A percentile compares a stretch with the other conserved stretches of the same genome.
Evolutionary conservation across 164 flowering plant genomes (phyloP).

Genomic region (Kalanchoe fedtschenkoi): DNA sequence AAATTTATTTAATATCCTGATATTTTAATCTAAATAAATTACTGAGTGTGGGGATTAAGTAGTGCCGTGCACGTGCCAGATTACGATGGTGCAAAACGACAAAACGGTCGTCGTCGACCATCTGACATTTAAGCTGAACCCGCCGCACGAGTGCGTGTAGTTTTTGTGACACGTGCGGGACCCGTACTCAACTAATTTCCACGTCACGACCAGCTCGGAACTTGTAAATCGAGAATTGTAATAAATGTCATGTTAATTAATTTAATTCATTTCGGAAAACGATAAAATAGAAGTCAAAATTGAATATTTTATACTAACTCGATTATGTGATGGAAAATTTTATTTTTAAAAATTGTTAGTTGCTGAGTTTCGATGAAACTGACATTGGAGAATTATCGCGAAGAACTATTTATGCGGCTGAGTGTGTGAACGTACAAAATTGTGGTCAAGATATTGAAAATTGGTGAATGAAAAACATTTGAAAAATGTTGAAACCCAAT

Average conservation of each 20-base stretch:
- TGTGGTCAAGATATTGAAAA: not conserved
- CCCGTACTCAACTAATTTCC: not conserved
- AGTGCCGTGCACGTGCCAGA: not conserved
- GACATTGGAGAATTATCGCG: not conserved
- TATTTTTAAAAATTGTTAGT: not conserved
- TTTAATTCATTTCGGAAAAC: not conserved
- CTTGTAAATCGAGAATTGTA: not conserved
- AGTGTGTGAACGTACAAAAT: not conserved
- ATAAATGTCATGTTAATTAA: not conserved
- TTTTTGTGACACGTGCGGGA: constrained; percentile 4
- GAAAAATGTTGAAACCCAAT: not conserved
- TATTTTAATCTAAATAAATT: not conserved
- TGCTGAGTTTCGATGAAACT: constrained; percentile 1
- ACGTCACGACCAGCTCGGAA: not conserved
- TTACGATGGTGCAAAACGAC: not conserved
- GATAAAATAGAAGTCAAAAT: constrained; percentile 1
- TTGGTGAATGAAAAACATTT: not conserved
- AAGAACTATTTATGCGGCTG: not conserved
- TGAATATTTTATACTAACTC: not conserved
- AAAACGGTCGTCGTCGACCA: not conserved
- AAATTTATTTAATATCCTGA: too few species aligned
- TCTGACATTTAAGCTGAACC: not conserved
- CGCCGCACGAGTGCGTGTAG: constrained; percentile 3
- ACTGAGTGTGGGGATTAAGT: not conserved
- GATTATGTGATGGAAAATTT: too few species aligned